phyloP scores from a whole-genome alignment of 345 rosid genomes.

The Arabidopsis arenosa region DNA sequence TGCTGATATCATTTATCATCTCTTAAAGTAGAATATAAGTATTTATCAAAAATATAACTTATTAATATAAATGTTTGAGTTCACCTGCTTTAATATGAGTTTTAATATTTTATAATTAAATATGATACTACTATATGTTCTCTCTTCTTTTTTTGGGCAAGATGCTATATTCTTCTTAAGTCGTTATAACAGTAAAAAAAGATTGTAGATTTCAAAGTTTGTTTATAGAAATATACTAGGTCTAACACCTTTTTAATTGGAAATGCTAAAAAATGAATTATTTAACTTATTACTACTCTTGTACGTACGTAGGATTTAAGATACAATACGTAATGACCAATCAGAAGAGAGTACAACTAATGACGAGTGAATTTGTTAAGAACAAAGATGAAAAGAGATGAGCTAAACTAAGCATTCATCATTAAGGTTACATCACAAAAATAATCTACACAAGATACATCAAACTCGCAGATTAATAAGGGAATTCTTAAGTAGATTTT shows the following conservation, averaged over 20 bases:
- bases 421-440: slow-evolving; percentile 14
- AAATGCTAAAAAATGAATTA: not conserved
- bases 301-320: not conserved
- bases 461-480: slow-evolving; percentile 29
- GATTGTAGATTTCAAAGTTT: slow-evolving; percentile 10
- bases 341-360: not conserved
- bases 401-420: slow-evolving; percentile 19
- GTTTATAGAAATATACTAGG: slow-evolving; percentile 6
- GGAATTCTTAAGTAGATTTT: slow-evolving; percentile 47
- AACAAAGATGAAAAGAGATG: not conserved
- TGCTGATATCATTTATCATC: not conserved
- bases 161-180: slow-evolving; percentile 4
- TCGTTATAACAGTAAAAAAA: slow-evolving; percentile 23
- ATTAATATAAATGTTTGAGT: not conserved
- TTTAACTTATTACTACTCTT: not conserved
- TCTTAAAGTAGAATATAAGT: not conserved
- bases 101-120: not conserved
- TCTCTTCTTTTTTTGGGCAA: not conserved
- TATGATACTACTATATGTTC: not conserved
- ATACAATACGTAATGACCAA: not conserved
- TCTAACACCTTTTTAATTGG: not conserved
- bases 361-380: not conserved
- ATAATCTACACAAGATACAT: slow-evolving; percentile 27
- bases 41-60: slow-evolving; percentile 1
- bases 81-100: not conserved